Evolutionary conservation across 2,329 filamentous ascomycete genomes (phyloP).

Genomic region (Venturia pyrina): DNA sequence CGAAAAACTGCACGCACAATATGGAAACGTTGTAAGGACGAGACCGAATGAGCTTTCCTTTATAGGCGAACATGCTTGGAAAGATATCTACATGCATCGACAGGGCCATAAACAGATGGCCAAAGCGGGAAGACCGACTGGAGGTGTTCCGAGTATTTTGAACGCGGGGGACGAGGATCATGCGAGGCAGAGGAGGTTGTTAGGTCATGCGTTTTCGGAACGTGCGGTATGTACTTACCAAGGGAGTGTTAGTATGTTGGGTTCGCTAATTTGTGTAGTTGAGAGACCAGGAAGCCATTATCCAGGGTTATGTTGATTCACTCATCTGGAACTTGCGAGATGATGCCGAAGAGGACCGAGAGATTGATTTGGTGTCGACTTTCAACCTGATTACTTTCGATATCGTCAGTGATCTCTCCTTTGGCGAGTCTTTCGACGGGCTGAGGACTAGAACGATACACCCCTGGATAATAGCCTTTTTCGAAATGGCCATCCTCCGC

Average conservation of each 20-base stretch:
- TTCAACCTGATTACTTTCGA: conserved; percentile 23
- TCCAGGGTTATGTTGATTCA: conserved; percentile 6
- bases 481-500: too few relatives aligned
- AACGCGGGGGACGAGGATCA: conserved; percentile 9
- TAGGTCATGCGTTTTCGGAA: conserved; percentile 10
- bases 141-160: not conserved
- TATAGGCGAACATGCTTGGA: conserved; percentile 29
- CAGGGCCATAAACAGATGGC: not conserved
- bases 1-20: conserved; percentile 17
- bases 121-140: too few relatives aligned
- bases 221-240: not conserved
- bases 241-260: too few relatives aligned
- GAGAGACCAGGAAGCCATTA: conserved; percentile 11
- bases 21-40: conserved; percentile 38
- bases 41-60: conserved; percentile 40
- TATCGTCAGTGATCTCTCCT: conserved; percentile 14
- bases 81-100: conserved; percentile 30
- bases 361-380: not conserved
- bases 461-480: not conserved
- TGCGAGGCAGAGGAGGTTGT: conserved; percentile 6
- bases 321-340: not conserved
- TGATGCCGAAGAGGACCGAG: not conserved
- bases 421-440: not conserved
- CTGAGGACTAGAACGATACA: not conserved
- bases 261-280: not conserved